Percentiles rank a stretch among this genome's conserved stretches.
These are phyloP conservation scores for Metroxylon sagu DNA, from an alignment of 176 grass and related monocot genomes.

Conservation along the genomic window DNA sequence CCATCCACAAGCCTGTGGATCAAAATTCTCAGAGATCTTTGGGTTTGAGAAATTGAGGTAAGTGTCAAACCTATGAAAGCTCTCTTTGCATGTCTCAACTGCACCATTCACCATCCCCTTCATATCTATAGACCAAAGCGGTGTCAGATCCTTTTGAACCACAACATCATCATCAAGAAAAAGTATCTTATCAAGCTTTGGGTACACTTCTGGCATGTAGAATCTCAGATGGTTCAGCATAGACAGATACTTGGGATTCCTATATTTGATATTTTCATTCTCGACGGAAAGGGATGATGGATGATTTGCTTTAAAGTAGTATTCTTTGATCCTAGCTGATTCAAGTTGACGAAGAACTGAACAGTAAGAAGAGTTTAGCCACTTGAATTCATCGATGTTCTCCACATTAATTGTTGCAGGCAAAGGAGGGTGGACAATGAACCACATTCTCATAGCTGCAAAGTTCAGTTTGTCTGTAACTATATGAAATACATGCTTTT, in stretches of 20 bases:
- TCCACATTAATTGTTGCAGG: constrained; percentile 61
- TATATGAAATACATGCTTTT: constrained; percentile 93
- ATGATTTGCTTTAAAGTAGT: constrained; percentile 92
- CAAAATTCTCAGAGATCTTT: constrained; percentile 77
- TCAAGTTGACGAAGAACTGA: constrained; percentile 91
- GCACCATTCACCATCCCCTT: constrained; percentile 97
- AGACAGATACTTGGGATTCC: constrained; percentile 96
- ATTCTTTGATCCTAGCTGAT: constrained; percentile 82
- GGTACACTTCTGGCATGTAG: constrained; percentile 95
- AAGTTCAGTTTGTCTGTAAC: constrained; percentile 93
- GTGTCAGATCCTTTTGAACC: constrained; percentile 83
- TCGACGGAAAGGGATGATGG: constrained; percentile 82
- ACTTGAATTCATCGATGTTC: constrained; percentile 91
- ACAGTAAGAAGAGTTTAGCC: constrained; percentile 95
- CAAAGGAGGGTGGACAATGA: constrained; percentile 48
- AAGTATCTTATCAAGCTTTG: constrained; percentile 85
- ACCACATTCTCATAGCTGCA: constrained; percentile 97
- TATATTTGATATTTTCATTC: constrained; percentile 83
- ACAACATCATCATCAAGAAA: constrained; percentile 96
- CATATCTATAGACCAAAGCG: constrained; percentile 70
- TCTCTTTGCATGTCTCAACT: constrained; percentile 96
- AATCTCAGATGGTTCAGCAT: constrained; percentile 96
- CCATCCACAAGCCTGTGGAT: constrained; percentile 92
- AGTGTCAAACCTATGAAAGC: constrained; percentile 93
- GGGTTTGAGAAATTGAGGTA: constrained; percentile 89